Percentiles rank a stretch among this genome's conserved stretches.
Conservation (phyloP, 1,139 yeast genomes). For the Hemisphaericaspora lyxosophila region DNA sequence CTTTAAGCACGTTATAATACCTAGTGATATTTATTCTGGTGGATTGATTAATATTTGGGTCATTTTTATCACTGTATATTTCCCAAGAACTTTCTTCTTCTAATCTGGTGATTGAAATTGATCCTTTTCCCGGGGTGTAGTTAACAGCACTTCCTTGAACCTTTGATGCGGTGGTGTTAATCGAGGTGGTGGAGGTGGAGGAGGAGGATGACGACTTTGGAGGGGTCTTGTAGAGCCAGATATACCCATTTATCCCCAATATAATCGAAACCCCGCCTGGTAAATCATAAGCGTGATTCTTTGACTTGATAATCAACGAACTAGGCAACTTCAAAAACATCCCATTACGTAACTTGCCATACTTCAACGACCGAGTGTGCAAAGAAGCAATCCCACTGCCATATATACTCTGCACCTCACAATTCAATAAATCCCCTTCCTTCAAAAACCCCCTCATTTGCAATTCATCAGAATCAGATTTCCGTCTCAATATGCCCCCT, state of each 20-base stretch:
- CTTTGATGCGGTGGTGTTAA: constrained; percentile 25
- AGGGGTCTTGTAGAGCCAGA: constrained; percentile 83
- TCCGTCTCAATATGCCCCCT: constrained; percentile 93
- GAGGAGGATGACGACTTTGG: constrained; percentile 15
- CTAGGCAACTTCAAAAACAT: constrained; percentile 78
- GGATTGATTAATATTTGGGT: constrained; percentile 54
- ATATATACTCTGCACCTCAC: constrained; percentile 90
- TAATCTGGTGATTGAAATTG: constrained; percentile 74
- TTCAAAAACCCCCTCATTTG: constrained; percentile 93
- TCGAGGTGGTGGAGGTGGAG: constrained; percentile 17
- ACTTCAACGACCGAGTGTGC: constrained; percentile 92
- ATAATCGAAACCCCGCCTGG: constrained; percentile 92
- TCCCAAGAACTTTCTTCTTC: constrained; percentile 97
- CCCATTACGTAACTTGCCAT: constrained; percentile 94
- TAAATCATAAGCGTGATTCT: constrained; percentile 79
- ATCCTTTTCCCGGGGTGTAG: constrained; percentile 40
- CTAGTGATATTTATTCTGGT: constrained; percentile 76
- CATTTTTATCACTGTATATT: constrained; percentile 90
- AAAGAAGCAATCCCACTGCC: constrained; percentile 91
- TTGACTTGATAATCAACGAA: constrained; percentile 76
- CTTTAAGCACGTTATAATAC: constrained; percentile 79
- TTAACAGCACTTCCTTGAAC: constrained; percentile 51
- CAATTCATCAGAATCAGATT: constrained; percentile 91
- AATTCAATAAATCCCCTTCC: constrained; percentile 95
- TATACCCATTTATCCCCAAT: constrained; percentile 90